Percentiles rank a stretch among this genome's conserved stretches.
phyloP scores from a whole-genome alignment of 768 basidiomycete species.

The Lanmaoa rubissima region DNA sequence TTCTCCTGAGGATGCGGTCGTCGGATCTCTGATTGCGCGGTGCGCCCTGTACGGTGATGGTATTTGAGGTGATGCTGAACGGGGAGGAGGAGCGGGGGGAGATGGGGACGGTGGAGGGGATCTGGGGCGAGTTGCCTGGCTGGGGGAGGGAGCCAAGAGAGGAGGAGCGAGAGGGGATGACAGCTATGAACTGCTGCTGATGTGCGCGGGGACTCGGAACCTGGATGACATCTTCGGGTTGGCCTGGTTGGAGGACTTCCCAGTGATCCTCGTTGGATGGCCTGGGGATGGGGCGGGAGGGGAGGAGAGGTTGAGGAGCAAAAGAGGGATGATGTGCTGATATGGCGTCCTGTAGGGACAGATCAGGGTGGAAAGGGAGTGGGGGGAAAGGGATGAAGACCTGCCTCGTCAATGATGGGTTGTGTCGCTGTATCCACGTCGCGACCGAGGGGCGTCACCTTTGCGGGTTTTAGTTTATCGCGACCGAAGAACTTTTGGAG shows the following conservation, averaged over 20 bases:
- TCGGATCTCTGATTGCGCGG: slow-evolving; percentile 18
- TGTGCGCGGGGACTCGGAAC: slow-evolving; percentile 22
- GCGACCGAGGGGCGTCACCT: slow-evolving; percentile 24
- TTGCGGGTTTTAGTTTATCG: slow-evolving; percentile 44
- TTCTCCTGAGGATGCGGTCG: slow-evolving; percentile 29
- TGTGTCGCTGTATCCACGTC: slow-evolving; percentile 21
- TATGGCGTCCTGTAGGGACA: slow-evolving; percentile 20
- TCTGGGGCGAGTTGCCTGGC: slow-evolving; percentile 38
- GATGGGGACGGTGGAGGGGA: slow-evolving; percentile 20
- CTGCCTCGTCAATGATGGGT: slow-evolving; percentile 30
- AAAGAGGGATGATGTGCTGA: slow-evolving; percentile 24
- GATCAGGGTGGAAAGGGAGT: not conserved
- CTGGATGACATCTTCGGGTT: slow-evolving; percentile 24
- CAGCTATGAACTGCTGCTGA: slow-evolving; percentile 28
- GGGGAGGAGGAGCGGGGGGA: slow-evolving; percentile 46
- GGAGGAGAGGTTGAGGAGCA: not conserved
- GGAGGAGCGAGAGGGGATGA: slow-evolving; percentile 47
- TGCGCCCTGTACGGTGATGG: slow-evolving; percentile 15
- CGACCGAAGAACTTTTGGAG: slow-evolving; percentile 51
- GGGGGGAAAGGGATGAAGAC: not conserved
- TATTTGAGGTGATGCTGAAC: slow-evolving; percentile 36
- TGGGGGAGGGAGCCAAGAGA: slow-evolving; percentile 50
- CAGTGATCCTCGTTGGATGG: slow-evolving; percentile 44
- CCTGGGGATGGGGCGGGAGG: slow-evolving; percentile 27
- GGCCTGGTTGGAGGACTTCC: slow-evolving; percentile 39